Evolutionary conservation across 306 rosid genomes (phyloP).

Genomic region (Pterocarpus santalinus): DNA sequence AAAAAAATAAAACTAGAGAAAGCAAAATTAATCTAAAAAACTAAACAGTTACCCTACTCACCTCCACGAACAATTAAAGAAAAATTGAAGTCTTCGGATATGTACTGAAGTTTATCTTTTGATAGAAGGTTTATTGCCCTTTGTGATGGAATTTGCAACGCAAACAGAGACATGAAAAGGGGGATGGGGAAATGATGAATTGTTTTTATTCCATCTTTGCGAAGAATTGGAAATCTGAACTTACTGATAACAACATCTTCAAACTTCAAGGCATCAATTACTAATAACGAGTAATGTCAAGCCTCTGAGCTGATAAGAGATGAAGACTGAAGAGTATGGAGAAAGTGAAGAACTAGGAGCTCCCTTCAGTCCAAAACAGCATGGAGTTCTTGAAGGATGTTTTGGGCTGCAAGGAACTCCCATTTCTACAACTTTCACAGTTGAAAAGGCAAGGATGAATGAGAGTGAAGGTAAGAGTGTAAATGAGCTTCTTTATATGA

Average conservation of each 20-base stretch:
- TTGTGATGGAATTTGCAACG: neutral
- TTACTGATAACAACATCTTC: constrained; percentile 4
- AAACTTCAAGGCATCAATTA: neutral
- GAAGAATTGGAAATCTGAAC: constrained; percentile 3
- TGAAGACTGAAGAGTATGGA: neutral
- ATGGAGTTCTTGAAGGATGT: constrained; percentile 31
- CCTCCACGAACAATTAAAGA: neutral
- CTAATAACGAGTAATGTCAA: neutral
- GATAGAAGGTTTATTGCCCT: neutral
- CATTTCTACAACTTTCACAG: constrained; percentile 66
- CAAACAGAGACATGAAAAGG: neutral
- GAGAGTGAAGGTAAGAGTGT: constrained; percentile 21
- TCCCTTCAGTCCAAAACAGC: constrained; percentile 83
- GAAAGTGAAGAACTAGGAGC: constrained; percentile 80
- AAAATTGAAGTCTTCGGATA: neutral
- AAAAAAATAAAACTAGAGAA: neutral
- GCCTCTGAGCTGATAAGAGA: constrained; percentile 2
- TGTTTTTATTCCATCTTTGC: neutral
- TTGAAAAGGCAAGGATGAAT: neutral
- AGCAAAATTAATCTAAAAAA: neutral
- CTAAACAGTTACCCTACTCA: neutral
- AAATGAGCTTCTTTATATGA: constrained; percentile 32
- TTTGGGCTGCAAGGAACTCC: constrained; percentile 76
- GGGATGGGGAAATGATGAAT: neutral
- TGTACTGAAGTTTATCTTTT: neutral